phyloP scores from a whole-genome alignment of 1,284 basidiomycete genomes.

The Moesziomyces sp. region DNA sequence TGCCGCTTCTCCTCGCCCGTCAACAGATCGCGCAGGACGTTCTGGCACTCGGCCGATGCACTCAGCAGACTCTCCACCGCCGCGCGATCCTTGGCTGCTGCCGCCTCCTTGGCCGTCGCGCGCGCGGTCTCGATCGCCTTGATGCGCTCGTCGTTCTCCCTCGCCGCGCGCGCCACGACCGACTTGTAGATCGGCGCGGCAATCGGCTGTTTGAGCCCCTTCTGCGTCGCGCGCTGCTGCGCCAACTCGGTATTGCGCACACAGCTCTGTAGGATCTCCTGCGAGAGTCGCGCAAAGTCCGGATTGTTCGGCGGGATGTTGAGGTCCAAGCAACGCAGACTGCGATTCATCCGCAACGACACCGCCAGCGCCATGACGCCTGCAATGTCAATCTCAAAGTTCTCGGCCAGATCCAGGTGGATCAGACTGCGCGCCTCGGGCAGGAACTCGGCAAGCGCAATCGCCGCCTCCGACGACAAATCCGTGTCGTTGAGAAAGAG shows the following conservation, averaged over 20 bases:
- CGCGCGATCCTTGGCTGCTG: constrained; percentile 17
- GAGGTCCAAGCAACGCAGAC: constrained; percentile 90
- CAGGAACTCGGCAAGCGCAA: constrained; percentile 93
- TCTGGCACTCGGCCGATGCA: constrained; percentile 40
- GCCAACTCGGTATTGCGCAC: constrained; percentile 72
- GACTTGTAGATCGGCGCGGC: constrained; percentile 63
- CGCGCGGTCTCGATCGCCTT: constrained; percentile 41
- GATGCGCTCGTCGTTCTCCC: constrained; percentile 54
- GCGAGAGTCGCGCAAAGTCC: constrained; percentile 76
- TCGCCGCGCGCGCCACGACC: constrained; percentile 52
- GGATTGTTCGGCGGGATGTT: constrained; percentile 88
- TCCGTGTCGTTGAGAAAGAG: constrained; percentile 88
- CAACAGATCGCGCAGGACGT: constrained; percentile 47
- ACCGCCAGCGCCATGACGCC: constrained; percentile 91
- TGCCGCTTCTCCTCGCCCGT: constrained; percentile 43
- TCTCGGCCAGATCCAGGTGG: constrained; percentile 74
- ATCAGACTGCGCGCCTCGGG: constrained; percentile 87
- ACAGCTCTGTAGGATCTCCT: constrained; percentile 77
- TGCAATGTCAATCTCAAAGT: constrained; percentile 78
- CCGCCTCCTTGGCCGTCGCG: constrained; percentile 24
- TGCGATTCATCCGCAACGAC: constrained; percentile 82
- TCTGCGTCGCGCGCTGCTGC: constrained; percentile 44
- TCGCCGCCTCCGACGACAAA: constrained; percentile 85
- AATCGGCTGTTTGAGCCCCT: constrained; percentile 54
- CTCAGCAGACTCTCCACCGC: constrained; percentile 28